Percentiles rank a stretch among this genome's conserved stretches.
Evolutionary conservation across 202 grass and related monocot genomes (phyloP).

Genomic region (Setaria italica): DNA sequence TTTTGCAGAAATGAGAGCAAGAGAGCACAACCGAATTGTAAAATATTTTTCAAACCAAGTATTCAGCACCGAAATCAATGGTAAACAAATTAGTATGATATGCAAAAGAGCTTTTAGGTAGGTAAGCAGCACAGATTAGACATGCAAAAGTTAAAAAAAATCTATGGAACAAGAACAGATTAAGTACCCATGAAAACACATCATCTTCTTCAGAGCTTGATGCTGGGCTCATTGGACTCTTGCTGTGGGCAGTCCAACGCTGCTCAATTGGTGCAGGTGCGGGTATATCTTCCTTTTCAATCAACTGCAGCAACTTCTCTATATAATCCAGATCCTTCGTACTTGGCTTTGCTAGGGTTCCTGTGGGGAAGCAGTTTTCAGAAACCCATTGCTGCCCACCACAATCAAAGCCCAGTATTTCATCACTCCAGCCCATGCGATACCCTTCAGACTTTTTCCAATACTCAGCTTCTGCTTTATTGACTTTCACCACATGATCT

Average conservation of each 20-base stretch:
- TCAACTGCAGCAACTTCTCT: constrained; percentile 70
- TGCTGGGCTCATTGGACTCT: constrained; percentile 79
- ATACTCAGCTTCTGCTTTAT: constrained; percentile 93
- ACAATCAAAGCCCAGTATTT: constrained; percentile 98
- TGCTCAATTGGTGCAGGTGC: constrained; percentile 93
- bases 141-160: background rate
- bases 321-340: constrained; percentile 92
- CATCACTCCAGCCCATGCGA: constrained; percentile 93
- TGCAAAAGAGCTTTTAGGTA: constrained; percentile 16
- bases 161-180: constrained; percentile 27
- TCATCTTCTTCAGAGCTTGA: constrained; percentile 72
- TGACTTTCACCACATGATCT: constrained; percentile 83
- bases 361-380: constrained; percentile 82
- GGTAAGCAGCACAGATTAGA: constrained; percentile 29
- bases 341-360: constrained; percentile 74
- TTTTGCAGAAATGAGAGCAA: constrained; percentile 13
- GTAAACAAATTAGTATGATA: background rate
- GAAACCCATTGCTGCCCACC: constrained; percentile 95
- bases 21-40: background rate
- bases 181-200: constrained; percentile 95
- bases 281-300: constrained; percentile 75
- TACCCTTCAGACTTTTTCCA: constrained; percentile 96
- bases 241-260: constrained; percentile 80
- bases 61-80: constrained; percentile 1
- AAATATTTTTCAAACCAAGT: constrained; percentile 4